Base-by-base conservation (phyloP, 306 rosid genomes). In the Citrullus colocynthis region DNA sequence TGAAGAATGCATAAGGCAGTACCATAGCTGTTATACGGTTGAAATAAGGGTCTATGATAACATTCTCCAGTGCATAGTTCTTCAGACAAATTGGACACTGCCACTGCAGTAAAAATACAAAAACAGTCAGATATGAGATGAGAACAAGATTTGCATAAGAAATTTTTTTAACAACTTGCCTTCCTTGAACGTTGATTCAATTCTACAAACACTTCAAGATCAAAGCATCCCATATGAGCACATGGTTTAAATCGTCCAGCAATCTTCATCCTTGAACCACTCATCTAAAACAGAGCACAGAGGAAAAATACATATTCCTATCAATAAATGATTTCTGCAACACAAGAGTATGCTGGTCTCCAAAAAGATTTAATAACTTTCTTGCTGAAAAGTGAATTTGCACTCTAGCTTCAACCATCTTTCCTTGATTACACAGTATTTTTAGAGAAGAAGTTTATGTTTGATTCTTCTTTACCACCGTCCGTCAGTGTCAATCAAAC, bases 221-320 rank as follows among this genome's bases (percentile, higher is more conserved):
- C 99, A 79, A 96, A 96, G 87, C 98, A 96, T 74, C 96, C 96
- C 89, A 96, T 87, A 86, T 96, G 99, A 81, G 77, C 83, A 85
- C 99, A 96, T 69, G 98, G 98, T 82, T 91, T 96, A 80, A 96
- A 96, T 85, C 99, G 90, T 85, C 98, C 99, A 74, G 99, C 97
- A 79, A 92, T 82, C 88, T 93, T 96, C 93, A 96, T 96, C 84
- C 99, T 96, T 36, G 97, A 92, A 79, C 99, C 99, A 83, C 99
- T 96, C 98, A 96, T 91, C 99, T 96, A 78, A 82, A 78, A 76
- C 75, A 71, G 71, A 84, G 82, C 79, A 71, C 12, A 48, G 57
- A 55, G 18, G 74, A 72, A 78, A 15, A 42, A 17, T 58, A 36
- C 63, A 73, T 9, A 77, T 58, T 48, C 65, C 82, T 63, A 60